A percentile compares a stretch with the other conserved stretches of the same genome.
These are phyloP conservation scores for Amoeboaphelidium occidentale DNA, from an alignment of 371 early-diverging fungal species.

Conservation along the genomic window DNA sequence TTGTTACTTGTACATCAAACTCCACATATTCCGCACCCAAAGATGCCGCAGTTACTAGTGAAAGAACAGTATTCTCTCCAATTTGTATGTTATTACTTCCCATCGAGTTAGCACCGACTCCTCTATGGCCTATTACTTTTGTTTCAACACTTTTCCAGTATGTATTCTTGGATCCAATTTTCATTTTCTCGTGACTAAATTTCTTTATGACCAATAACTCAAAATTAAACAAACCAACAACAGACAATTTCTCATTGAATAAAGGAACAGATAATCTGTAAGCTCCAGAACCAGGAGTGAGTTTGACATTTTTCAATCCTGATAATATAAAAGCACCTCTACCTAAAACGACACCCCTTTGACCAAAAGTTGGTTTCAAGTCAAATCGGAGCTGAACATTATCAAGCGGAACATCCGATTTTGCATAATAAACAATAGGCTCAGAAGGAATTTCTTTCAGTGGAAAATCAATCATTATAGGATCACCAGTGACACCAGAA, in stretches of 20 bases:
- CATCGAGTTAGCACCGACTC: slow-evolving; percentile 60
- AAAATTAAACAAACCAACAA: slow-evolving; percentile 29
- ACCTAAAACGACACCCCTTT: slow-evolving; percentile 15
- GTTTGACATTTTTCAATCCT: no score
- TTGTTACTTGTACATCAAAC: slow-evolving; percentile 89
- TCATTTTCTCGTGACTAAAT: slow-evolving; percentile 29
- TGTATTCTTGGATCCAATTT: slow-evolving; percentile 25
- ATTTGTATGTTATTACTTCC: slow-evolving; percentile 29
- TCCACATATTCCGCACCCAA: slow-evolving; percentile 80
- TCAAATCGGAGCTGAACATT: slow-evolving; percentile 31
- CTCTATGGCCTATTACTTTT: slow-evolving; percentile 81
- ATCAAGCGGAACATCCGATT: slow-evolving; percentile 21
- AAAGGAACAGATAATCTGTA: no score
- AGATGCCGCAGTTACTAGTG: slow-evolving; percentile 62
- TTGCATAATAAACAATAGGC: slow-evolving; percentile 29
- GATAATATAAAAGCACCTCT: slow-evolving; percentile 28
- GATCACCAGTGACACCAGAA: slow-evolving; percentile 28
- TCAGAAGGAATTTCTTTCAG: slow-evolving; percentile 20
- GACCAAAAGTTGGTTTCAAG: slow-evolving; percentile 31
- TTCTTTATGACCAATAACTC: slow-evolving; percentile 39
- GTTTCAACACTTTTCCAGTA: slow-evolving; percentile 36
- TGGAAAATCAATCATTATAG: slow-evolving; percentile 32
- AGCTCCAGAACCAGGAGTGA: no score
- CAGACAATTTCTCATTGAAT: slow-evolving; percentile 13
- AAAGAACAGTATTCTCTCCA: slow-evolving; percentile 80